Base-by-base conservation (phyloP, 2,329 filamentous ascomycete genomes). In the Botrytis aclada region DNA sequence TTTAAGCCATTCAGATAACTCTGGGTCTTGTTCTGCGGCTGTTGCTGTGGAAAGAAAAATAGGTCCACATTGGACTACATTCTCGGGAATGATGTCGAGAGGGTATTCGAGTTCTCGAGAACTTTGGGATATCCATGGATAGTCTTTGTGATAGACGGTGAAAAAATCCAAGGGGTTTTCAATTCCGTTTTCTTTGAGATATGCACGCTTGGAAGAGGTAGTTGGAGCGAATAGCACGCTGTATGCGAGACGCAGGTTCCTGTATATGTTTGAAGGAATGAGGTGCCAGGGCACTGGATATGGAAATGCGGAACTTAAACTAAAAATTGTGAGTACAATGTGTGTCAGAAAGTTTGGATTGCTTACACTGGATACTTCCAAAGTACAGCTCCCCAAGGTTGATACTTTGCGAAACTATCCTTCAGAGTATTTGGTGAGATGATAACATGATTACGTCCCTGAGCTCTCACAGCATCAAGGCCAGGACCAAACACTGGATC, bases 271-370 rank as follows among this genome's bases (percentile, higher is more conserved):
- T 18, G 82, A 70, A 1, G 83, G 82, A 16, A 85, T 80, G 5
- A 82, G 75, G 58, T 80, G 77, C 80, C 78, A 83, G 1, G 85
- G 85, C 0, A 87, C 78, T 4, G 85, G 85, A 73, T 83, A 86
- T 0, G 82, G 76, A 37, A 82, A 83, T 7, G 81, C 84, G 0
- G 84, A 84, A 22, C n/a, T n/a, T 10, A 70, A 25, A 14, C 67
- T 70, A 20, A 34, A 16, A 20, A 4, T 25, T 14, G 22, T 70
- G n/a, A 58, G 51, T 34, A 61, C 3, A 10, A 34, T 61, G 20
- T 14, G 14, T 37, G 5, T 1, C 16, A 2, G 1, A 41, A 16
- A 25, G 3, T 34, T 58, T 18, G 25, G 25, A 34, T 16, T 1
- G 43, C 81, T 77, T 72, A 83, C 81, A 77, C 75, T 0, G 82